These are phyloP conservation scores for Mariannaea elegans DNA, from an alignment of 2,329 filamentous ascomycete species.

Conservation along the genomic window DNA sequence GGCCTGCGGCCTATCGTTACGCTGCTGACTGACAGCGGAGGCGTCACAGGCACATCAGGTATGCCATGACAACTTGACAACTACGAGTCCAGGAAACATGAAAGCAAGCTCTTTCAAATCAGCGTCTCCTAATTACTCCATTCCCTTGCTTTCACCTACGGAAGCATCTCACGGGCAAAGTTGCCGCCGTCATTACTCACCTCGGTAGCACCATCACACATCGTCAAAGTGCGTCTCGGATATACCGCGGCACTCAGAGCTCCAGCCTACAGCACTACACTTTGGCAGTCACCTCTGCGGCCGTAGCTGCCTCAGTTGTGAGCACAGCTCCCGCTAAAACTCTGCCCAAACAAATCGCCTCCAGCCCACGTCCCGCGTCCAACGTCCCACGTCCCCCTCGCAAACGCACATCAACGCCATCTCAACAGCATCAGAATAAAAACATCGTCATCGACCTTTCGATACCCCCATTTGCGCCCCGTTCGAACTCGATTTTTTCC, in stretches of 20 bases:
- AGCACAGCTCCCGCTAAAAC: slow-evolving; percentile 41
- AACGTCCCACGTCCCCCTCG: slow-evolving; percentile 15
- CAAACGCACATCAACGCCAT: slow-evolving; percentile 30
- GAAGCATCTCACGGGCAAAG: slow-evolving; percentile 9
- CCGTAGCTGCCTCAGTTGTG: slow-evolving; percentile 29
- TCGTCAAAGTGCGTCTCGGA: slow-evolving; percentile 34
- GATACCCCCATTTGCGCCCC: slow-evolving; percentile 23
- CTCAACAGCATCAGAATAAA: slow-evolving; percentile 35
- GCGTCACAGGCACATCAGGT: slow-evolving; percentile 10
- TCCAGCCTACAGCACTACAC: slow-evolving; percentile 25
- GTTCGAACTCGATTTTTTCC: slow-evolving; percentile 33
- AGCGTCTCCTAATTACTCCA: not conserved
- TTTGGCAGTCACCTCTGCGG: not conserved
- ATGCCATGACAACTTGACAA: slow-evolving; percentile 31
- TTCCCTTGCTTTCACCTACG: not conserved
- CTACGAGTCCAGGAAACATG: slow-evolving; percentile 23
- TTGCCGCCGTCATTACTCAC: slow-evolving; percentile 21
- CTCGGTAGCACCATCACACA: slow-evolving; percentile 30
- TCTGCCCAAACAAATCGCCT: slow-evolving; percentile 33
- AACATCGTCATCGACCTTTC: slow-evolving; percentile 28
- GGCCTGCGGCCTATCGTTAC: slow-evolving; percentile 30
- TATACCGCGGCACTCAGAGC: slow-evolving; percentile 35
- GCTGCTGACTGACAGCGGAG: not conserved
- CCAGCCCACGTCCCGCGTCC: slow-evolving; percentile 38
- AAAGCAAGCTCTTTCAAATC: slow-evolving; percentile 34